Evolutionary conservation across 176 grass and related monocot genomes (phyloP), one percentile per base, ranked within the genome.

Genomic region (Echinochloa phyllopogon): DNA sequence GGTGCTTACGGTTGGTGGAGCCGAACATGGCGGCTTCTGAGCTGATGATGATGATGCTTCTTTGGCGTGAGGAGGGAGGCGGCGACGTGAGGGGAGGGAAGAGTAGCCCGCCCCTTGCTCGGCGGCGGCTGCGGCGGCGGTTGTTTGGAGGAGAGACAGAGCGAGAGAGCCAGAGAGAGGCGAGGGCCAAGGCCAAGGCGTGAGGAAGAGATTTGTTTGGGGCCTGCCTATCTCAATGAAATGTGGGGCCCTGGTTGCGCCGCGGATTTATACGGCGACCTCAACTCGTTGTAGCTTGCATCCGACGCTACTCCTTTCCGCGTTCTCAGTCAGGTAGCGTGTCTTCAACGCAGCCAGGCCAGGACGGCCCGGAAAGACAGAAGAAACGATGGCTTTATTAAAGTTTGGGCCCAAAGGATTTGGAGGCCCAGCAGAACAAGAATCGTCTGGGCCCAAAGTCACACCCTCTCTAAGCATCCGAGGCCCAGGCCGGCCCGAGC

Each of bases 21-120:
- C 90, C 90, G 75, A 92, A 92, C 90, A 92, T 92, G 83, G 83
- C 83, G 77, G 59, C 81, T 58, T 43, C 71, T 56, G 43, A 49
- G 15, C 49, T 53, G 51, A 53, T 20, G 17, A 53, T 21, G 18
- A 8, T 16, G 18, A 40, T 68, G 15, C 63, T 47, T 24, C 21
- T 47, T 44, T 69, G 6, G 40, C 66, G 40, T 42, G 41, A 69
- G 68, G 53, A 9, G 9, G 68, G 41, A 5, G 4, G 17, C 1
- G 69, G 6, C 44, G 21, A 25, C 68, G 10, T 10, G 57, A 2
- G n/a, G 57, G n/a, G 24, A 7, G 57, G n/a, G n/a, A 7, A 21
- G 6, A 58, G 20, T 62, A 29, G 13, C 59, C 59, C 25, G 13
- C 59, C 59, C 25, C 59, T 63, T 11, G 59, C 25, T 12, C 68